These are phyloP conservation scores for Blastomyces parvus DNA, from an alignment of 2,329 filamentous ascomycete species.

Conservation along the genomic window DNA sequence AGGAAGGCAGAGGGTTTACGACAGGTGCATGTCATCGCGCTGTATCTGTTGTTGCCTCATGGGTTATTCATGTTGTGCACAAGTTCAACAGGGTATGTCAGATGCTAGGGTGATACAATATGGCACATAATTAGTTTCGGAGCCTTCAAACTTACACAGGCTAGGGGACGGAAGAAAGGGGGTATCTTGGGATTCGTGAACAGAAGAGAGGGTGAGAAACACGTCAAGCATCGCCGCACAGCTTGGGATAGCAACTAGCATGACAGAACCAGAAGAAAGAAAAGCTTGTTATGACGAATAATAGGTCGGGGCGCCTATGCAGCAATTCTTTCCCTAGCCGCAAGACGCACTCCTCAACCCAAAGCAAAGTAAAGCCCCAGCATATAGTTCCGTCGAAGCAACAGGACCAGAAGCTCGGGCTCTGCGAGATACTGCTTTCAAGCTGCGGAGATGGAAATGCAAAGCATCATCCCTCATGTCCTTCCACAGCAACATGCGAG, in stretches of 20 bases:
- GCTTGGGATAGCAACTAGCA: not conserved
- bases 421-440: not conserved
- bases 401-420: not conserved
- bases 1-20: not conserved
- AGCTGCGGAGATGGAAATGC: not conserved
- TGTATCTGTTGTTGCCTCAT: not conserved
- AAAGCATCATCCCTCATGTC: not conserved
- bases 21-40: not conserved
- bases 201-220: not conserved
- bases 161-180: not conserved
- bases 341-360: not conserved
- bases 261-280: not conserved
- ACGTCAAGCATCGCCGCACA: not conserved
- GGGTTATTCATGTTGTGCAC: constrained; percentile 4
- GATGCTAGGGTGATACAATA: not conserved
- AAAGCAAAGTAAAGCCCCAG: not conserved
- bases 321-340: not conserved
- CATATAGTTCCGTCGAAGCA: not conserved
- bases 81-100: not conserved
- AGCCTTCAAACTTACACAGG: not conserved
- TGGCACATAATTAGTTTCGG: not conserved
- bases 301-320: not conserved
- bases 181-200: not conserved
- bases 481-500: not conserved
- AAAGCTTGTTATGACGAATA: not conserved